Base-by-base conservation (phyloP, 2,329 filamentous ascomycete genomes). In the Aureobasidium sp. region DNA sequence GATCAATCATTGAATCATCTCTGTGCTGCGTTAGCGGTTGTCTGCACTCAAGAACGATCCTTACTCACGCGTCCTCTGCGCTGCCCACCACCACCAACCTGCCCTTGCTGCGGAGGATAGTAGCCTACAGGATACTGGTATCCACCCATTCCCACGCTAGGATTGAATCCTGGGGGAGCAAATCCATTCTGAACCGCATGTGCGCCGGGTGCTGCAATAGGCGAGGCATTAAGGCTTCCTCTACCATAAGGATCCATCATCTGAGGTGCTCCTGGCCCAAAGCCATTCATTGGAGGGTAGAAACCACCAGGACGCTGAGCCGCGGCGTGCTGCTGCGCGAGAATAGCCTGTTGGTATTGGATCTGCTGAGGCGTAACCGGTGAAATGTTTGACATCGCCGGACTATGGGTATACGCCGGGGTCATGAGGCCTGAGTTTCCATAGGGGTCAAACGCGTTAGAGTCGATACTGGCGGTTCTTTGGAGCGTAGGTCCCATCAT, bases 341-440 rank as follows among this genome's bases (percentile, higher is more conserved):
- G 72, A 67, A 83, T 79, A 37, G 77, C 76, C 69, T 81, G 78
- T 67, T 85, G 84, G 67, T 85, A 86, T 68, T 85, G 84, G 34
- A 83, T 69, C 67, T 83, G 79, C 62, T 82, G 79, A 51, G 77
- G 78, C 17, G 73, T 74, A 50, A 70, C 64, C 24, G 73, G 70
- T 65, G 74, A 71, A 12, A 81, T 76, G 46, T 65, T 69, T 5
- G 71, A 72, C 66, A 74, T 69, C 12, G 71, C 69, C 4, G 73
- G 72, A 53, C 69, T 72, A 65, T 74, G 71, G 1, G 72, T 71
- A 62, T 74, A 76, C 27, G 71, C 69, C 27, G 69, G 68, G 24
- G 69, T 69, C 53, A 71, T 67, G 27, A 71, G 69, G 37, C 73
- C 73, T 46, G 73, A 71, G 2, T 69, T 66, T 32, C 53, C 48